Base-by-base conservation (phyloP, 2,329 filamentous ascomycete species). In the Talaromyces sp. region DNA sequence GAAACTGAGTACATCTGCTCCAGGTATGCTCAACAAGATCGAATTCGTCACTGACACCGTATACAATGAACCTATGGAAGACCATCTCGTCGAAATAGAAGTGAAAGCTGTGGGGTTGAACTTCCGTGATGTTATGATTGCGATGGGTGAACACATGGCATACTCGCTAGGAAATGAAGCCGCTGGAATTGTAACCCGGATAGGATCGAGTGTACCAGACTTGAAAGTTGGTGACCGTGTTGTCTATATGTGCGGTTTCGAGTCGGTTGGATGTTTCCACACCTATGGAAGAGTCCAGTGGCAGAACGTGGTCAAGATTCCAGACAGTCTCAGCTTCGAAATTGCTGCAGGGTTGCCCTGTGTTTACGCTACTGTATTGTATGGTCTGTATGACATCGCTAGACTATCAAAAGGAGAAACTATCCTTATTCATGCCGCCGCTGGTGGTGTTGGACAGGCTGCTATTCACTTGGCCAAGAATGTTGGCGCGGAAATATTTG, bases 81-180 rank as follows among this genome's bases (percentile, higher is more conserved):
- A 69, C 15, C 67, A 71, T 11, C 50, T 70, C 1, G 62, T 77
- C 27, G 71, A 75, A 37, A 71, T 77, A 19, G 62, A 74, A 19
- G 67, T 70, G 15, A 66, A 68, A n/a, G 73, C 72, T 0, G 68
- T 69, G 17, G 73, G 73, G 10, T 41, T 76, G 37, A 76, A 74
- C 60, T 75, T 73, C 65, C 68, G 68, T 10, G 73, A 74, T 52
- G 63, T 72, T 31, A 66, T 72, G 66, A 65, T 69, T 54, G 67
- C 68, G 22, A 63, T 72, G 60, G 70, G 70, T 11, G 71, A 72
- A 61, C 61, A 72, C 9, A 64, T 67, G 17, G 66, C 68, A 13
- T 56, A 61, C 22, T 31, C 63, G 3, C 61, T 75, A 31, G 74
- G 73, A 11, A 63, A 69, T 2, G 74, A 77, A 52, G 70, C 69